Percentiles rank a stretch among this genome's conserved stretches.
phyloP scores from a whole-genome alignment of 495 filamentous ascomycete species.

The Tuber umbilicatum region DNA sequence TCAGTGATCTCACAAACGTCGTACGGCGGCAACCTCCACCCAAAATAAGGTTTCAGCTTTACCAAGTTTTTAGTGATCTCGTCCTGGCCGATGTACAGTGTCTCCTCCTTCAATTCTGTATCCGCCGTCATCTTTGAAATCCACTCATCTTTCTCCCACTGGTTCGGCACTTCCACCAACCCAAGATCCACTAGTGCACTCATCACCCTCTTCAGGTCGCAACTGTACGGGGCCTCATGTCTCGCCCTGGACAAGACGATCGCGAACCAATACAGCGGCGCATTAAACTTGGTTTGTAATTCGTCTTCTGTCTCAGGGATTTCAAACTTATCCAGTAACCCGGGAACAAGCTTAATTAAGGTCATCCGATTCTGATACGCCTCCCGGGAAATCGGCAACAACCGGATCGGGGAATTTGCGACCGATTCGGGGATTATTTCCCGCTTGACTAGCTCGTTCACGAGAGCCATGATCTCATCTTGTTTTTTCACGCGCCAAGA shows the following conservation, averaged over 20 bases:
- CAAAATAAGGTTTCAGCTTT: neutral
- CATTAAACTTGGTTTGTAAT: neutral
- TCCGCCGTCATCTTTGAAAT: neutral
- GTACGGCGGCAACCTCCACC: constrained; percentile 2
- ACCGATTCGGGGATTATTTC: neutral
- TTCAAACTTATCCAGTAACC: neutral
- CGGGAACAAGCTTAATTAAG: neutral
- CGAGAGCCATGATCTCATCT: neutral
- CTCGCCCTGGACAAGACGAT: neutral
- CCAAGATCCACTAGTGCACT: neutral
- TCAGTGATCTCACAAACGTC: neutral
- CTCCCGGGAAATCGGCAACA: neutral
- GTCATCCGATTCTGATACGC: neutral
- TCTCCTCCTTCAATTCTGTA: neutral
- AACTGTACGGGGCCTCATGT: neutral
- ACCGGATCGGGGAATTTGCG: neutral
- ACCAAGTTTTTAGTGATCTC: neutral
- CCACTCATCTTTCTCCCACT: neutral
- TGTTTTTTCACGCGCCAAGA: neutral
- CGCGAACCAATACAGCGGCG: neutral
- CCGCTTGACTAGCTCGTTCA: neutral
- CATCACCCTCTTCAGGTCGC: neutral
- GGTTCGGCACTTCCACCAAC: neutral
- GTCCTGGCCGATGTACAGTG: neutral
- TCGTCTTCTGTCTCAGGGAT: neutral